Conservation (phyloP, 805 yeast species). For the Ogataea trehaloabstinens region DNA sequence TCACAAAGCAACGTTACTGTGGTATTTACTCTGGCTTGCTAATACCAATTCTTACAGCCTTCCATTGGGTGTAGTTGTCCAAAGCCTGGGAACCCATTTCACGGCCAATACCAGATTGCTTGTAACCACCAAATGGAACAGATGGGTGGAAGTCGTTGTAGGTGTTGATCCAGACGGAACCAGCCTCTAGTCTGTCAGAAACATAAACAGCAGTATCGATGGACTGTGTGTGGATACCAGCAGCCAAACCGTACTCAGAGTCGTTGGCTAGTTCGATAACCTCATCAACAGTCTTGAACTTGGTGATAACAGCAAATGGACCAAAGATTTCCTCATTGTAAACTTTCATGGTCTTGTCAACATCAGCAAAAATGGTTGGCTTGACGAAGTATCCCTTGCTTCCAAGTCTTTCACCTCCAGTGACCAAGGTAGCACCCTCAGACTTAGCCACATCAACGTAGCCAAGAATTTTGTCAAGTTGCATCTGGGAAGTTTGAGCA, state of each 20-base stretch:
- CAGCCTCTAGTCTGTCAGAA: constrained; percentile 64
- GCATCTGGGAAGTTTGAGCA: constrained; percentile 71
- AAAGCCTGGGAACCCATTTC: constrained; percentile 82
- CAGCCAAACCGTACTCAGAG: constrained; percentile 76
- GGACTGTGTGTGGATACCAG: constrained; percentile 71
- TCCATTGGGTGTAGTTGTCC: constrained; percentile 71
- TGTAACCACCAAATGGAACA: constrained; percentile 82
- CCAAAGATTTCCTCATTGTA: constrained; percentile 78
- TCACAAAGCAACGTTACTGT: too few relatives aligned
- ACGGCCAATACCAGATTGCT: constrained; percentile 80
- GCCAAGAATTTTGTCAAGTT: constrained; percentile 64
- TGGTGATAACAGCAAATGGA: constrained; percentile 70
- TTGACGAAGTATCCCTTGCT: constrained; percentile 67
- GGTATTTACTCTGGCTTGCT: constrained; percentile 23
- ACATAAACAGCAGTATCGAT: constrained; percentile 61
- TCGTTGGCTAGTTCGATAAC: constrained; percentile 65
- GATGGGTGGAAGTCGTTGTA: constrained; percentile 72
- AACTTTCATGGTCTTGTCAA: constrained; percentile 57
- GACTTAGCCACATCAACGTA: constrained; percentile 66
- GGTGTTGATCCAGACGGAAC: constrained; percentile 80
- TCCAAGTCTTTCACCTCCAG: constrained; percentile 70
- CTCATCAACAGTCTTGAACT: constrained; percentile 67
- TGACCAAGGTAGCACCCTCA: constrained; percentile 63
- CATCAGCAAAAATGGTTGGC: constrained; percentile 76
- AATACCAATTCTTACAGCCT: constrained; percentile 60